These are phyloP conservation scores for Suillus luteus DNA, from an alignment of 768 basidiomycete genomes.

Conservation along the genomic window DNA sequence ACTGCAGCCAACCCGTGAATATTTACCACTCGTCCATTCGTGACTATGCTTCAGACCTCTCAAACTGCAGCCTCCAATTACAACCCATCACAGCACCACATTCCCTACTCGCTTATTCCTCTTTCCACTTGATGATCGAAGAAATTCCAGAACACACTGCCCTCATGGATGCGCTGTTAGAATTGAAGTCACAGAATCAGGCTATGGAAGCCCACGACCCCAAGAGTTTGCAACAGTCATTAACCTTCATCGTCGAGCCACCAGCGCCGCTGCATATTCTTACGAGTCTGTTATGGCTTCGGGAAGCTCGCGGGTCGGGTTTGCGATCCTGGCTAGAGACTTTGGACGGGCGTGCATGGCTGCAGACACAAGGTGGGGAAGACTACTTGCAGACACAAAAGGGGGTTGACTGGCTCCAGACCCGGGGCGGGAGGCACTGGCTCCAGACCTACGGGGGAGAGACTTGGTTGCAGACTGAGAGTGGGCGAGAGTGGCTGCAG, in stretches of 20 bases:
- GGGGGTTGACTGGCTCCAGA: not conserved
- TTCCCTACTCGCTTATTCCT: not conserved
- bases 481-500: not conserved
- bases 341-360: not conserved
- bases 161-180: not conserved
- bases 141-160: not conserved
- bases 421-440: not conserved
- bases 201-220: not conserved
- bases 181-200: not conserved
- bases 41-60: no score
- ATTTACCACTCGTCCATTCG: not conserved
- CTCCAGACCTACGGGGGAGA: not conserved
- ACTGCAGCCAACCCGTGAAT: not conserved
- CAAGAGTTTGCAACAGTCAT: not conserved
- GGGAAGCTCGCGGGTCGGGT: not conserved
- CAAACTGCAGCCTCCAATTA: no score
- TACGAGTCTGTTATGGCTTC: not conserved
- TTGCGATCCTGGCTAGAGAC: not conserved
- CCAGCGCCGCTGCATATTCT: not conserved
- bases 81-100: not conserved
- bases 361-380: not conserved
- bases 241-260: not conserved
- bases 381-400: not conserved
- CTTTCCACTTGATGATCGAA: not conserved
- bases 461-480: not conserved